These are phyloP conservation scores for Cornus controversa DNA, from an alignment of 148 eudicot species.

Conservation along the genomic window DNA sequence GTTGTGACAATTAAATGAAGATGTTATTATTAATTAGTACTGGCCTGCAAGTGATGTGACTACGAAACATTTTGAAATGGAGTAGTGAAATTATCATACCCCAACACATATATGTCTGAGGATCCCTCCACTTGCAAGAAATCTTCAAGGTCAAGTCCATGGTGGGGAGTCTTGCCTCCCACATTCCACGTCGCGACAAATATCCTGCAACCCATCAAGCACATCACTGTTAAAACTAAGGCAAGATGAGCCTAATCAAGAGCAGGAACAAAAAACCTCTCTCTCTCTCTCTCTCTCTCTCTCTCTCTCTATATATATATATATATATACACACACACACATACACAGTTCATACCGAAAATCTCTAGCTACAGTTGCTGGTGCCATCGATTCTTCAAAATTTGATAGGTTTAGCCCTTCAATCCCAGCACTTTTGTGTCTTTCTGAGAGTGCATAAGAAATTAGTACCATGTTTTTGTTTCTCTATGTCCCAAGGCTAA, in stretches of 20 bases:
- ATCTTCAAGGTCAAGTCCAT: constrained; percentile 60
- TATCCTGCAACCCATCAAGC: constrained; percentile 40
- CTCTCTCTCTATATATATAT: no score
- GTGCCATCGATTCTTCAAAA: constrained; percentile 50
- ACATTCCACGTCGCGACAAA: constrained; percentile 93
- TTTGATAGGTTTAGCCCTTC: constrained; percentile 68
- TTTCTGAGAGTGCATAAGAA: constrained; percentile 44
- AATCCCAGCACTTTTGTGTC: constrained; percentile 42
- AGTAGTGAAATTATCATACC: constrained; percentile 37
- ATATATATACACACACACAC: no score
- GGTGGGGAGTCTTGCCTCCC: constrained; percentile 73
- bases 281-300: no score
- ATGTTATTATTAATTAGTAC: no score
- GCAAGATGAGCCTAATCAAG: not conserved
- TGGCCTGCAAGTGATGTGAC: no score
- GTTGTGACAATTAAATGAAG: no score
- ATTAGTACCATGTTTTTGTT: constrained; percentile 7
- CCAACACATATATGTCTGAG: constrained; percentile 79
- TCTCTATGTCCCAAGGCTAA: not conserved
- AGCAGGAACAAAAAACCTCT: no score
- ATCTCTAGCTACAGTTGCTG: constrained; percentile 45
- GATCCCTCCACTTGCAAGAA: constrained; percentile 74
- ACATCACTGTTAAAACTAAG: not conserved
- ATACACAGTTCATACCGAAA: constrained; percentile 43
- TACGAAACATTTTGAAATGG: no score